Evolutionary conservation across 495 filamentous ascomycete genomes (phyloP).

Genomic region (Penicillium arizonense): DNA sequence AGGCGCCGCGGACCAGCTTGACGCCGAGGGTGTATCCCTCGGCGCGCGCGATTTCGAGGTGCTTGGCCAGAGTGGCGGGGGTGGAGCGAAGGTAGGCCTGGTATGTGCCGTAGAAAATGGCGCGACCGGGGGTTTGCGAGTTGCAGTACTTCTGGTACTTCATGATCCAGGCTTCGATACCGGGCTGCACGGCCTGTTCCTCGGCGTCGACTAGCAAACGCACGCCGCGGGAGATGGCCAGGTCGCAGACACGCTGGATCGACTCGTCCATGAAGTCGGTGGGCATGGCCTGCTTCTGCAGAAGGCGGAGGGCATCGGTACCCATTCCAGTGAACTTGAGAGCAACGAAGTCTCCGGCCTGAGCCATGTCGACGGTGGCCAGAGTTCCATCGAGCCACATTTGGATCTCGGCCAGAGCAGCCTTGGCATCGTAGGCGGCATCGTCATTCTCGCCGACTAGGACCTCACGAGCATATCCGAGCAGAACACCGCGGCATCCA

Average conservation of each 20-base stretch:
- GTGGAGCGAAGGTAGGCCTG: slow-evolving; percentile 82
- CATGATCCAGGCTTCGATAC: slow-evolving; percentile 84
- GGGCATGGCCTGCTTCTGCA: slow-evolving; percentile 58
- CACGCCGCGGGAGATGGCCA: slow-evolving; percentile 68
- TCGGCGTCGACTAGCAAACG: slow-evolving; percentile 88
- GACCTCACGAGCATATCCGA: slow-evolving; percentile 49
- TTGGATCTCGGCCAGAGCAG: slow-evolving; percentile 57
- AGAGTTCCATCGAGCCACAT: slow-evolving; percentile 74
- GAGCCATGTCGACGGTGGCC: slow-evolving; percentile 71
- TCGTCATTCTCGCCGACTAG: slow-evolving; percentile 38
- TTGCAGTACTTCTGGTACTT: slow-evolving; percentile 82
- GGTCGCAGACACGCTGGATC: slow-evolving; percentile 73
- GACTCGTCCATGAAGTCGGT: slow-evolving; percentile 61
- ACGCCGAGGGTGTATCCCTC: slow-evolving; percentile 80
- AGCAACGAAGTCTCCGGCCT: slow-evolving; percentile 79
- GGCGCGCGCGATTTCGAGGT: slow-evolving; percentile 62
- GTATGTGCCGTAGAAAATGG: slow-evolving; percentile 73
- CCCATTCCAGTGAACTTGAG: slow-evolving; percentile 95
- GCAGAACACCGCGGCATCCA: slow-evolving; percentile 46
- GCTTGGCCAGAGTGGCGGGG: slow-evolving; percentile 59
- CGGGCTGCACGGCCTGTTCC: slow-evolving; percentile 74
- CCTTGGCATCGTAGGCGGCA: slow-evolving; percentile 31
- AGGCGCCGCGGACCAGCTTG: slow-evolving; percentile 92
- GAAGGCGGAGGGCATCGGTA: slow-evolving; percentile 62
- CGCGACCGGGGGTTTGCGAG: slow-evolving; percentile 49